Conservation (phyloP, 2,329 filamentous ascomycete genomes). For the Penicillium verrucosum region DNA sequence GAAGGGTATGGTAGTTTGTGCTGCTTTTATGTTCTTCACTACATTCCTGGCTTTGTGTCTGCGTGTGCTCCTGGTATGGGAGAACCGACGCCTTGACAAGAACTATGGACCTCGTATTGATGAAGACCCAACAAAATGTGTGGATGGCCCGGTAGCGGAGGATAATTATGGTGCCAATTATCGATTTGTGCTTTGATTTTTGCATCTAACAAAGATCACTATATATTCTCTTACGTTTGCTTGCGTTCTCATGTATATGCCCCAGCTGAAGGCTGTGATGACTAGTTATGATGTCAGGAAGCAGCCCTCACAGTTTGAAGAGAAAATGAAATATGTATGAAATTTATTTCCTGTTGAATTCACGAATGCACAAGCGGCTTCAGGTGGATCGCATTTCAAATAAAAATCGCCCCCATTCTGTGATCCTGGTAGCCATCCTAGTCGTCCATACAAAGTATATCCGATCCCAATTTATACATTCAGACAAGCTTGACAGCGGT, state of each 20-base stretch:
- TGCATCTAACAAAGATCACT: neutral
- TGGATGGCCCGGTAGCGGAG: conserved; percentile 27
- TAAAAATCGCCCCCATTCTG: neutral
- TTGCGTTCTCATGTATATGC: neutral
- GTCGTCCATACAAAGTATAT: neutral
- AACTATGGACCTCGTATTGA: conserved; percentile 39
- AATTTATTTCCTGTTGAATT: neutral
- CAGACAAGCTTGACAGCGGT: neutral
- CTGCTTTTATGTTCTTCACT: conserved; percentile 61
- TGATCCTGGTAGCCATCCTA: neutral
- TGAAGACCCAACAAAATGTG: conserved; percentile 12
- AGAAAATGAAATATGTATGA: too few relatives aligned
- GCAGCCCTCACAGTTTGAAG: neutral
- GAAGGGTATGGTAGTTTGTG: conserved; percentile 60
- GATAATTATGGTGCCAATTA: conserved; percentile 42
- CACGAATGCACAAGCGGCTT: neutral
- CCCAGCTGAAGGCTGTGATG: neutral
- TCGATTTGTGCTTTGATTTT: conserved; percentile 36
- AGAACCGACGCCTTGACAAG: conserved; percentile 60
- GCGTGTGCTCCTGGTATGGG: conserved; percentile 54
- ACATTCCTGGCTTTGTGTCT: conserved; percentile 53
- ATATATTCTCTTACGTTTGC: neutral
- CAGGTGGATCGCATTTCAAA: neutral
- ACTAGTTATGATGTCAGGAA: neutral
- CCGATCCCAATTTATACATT: neutral